phyloP scores from a whole-genome alignment of 164 flowering plant genomes.

The Liriodendron chinense region DNA sequence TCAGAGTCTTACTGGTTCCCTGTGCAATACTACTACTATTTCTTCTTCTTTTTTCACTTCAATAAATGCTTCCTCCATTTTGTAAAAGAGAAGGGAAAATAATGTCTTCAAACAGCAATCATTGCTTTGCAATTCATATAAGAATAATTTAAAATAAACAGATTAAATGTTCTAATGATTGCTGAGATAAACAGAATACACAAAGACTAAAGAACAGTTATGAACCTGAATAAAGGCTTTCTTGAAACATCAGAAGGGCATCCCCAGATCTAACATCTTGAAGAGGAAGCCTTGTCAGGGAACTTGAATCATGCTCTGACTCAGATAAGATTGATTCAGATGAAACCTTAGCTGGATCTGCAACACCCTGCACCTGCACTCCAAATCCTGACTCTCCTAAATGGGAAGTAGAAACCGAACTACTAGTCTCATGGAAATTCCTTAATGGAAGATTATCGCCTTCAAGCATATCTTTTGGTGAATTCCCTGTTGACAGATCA shows the following conservation, averaged over 20 bases:
- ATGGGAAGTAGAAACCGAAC: conserved; percentile 20
- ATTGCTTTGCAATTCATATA: not conserved
- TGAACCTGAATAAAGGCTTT: conserved; percentile 18
- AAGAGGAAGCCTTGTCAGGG: conserved; percentile 15
- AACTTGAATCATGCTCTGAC: conserved; percentile 23
- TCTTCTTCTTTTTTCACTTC: not conserved
- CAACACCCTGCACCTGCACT: conserved; percentile 19
- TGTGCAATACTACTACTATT: not conserved
- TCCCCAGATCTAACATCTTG: conserved; percentile 20
- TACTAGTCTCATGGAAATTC: conserved; percentile 22
- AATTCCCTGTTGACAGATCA: conserved; percentile 11
- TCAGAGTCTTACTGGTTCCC: not conserved
- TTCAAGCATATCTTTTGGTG: conserved; percentile 22
- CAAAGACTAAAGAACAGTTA: not conserved
- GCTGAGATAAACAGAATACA: not conserved
- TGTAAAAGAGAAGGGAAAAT: not conserved
- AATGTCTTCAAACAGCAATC: not conserved
- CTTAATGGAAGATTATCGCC: conserved; percentile 23
- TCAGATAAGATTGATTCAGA: conserved; percentile 17
- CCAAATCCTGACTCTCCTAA: conserved; percentile 21
- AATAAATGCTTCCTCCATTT: not conserved
- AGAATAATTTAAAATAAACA: not conserved
- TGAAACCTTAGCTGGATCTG: conserved; percentile 19
- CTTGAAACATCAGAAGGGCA: conserved; percentile 8
- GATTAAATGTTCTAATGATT: not conserved